Base-by-base conservation (phyloP, 2,329 filamentous ascomycete species). In the Colletotrichum euphorbiae region DNA sequence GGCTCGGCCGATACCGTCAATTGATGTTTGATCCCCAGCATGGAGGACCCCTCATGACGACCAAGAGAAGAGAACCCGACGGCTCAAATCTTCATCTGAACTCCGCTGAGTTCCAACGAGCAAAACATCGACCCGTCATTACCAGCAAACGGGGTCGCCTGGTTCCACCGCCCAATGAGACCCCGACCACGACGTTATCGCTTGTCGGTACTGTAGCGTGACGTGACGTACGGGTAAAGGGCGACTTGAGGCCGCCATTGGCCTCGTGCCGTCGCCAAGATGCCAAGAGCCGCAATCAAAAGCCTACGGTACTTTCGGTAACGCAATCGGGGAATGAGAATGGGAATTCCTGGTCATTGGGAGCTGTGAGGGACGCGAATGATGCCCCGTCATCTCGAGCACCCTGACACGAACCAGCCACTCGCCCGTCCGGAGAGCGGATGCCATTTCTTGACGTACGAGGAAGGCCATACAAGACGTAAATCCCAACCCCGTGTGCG, bases 301-400 rank as follows among this genome's bases (percentile, higher is more conserved):
- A 60, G 4, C 66, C 48, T 13, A n/a, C 61, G 42, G 54, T 69
- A 66, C 66, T 42, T 13, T 13, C 61, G 42, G 54, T 69, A 66
- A 66, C 66, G 66, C 66, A 51, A 69, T 69, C 19, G 42, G 62
- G 66, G 55, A 60, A 43, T 43, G 50, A 15, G 24, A 50, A 55
- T 45, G 61, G 43, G 33, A 50, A 46, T 28, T 56, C 51, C 36
- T 62, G 17, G 42, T 46, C 40, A 33, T 15, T 9, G 9, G 24
- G 17, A 24, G 61, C 31, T 6, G 5, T n/a, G 13, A 17, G 36
- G 54, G 11, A 9, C 21, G 43, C 40, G 54, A 45, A 51, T 45
- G 45, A 58, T 21, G 12, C 48, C 8, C 38, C 48, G 48, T 50
- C 57, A 42, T 40, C 24, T 19, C 46, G 40, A 19, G 2, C 21